Conservation (phyloP, 2,329 filamentous ascomycete genomes). For the Fusarium pilosicola region DNA sequence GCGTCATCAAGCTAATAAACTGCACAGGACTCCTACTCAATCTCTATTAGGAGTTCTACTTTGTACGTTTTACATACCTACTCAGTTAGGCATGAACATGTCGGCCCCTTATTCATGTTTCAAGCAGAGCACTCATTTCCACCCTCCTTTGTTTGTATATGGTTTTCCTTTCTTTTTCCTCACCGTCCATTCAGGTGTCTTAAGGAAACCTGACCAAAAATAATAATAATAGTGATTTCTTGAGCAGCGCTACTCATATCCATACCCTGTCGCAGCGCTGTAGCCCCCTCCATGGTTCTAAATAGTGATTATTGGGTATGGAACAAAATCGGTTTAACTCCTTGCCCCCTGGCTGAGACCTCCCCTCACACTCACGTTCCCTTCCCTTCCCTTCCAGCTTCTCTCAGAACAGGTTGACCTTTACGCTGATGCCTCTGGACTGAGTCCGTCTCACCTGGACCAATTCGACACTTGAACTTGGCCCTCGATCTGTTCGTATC, state of each 20-base stretch:
- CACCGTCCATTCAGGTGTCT: background rate
- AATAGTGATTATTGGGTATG: conserved; percentile 5
- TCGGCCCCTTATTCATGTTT: conserved; percentile 1
- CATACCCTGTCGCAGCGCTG: conserved; percentile 3
- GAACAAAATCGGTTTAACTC: conserved; percentile 27
- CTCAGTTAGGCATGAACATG: background rate
- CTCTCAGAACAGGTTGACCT: conserved; percentile 3
- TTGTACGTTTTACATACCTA: background rate
- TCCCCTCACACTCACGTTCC: background rate
- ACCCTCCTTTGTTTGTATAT: conserved; percentile 13
- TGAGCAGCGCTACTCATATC: background rate
- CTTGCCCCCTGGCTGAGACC: conserved; percentile 23
- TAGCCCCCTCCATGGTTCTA: background rate
- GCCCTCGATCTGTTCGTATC: conserved; percentile 32
- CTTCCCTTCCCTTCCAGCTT: background rate
- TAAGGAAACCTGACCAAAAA: background rate
- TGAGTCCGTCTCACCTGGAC: conserved; percentile 28
- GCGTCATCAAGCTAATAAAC: conserved; percentile 7
- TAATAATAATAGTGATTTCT: background rate
- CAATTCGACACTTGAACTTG: conserved; percentile 34
- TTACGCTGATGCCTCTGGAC: conserved; percentile 20
- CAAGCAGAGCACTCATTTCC: conserved; percentile 6
- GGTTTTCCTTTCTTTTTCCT: conserved; percentile 15
- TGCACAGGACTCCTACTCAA: background rate
- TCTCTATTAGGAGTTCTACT: background rate